These are phyloP conservation scores for Gnaphalium uliginosum DNA, from an alignment of 129 eudicot genomes.

Conservation along the genomic window DNA sequence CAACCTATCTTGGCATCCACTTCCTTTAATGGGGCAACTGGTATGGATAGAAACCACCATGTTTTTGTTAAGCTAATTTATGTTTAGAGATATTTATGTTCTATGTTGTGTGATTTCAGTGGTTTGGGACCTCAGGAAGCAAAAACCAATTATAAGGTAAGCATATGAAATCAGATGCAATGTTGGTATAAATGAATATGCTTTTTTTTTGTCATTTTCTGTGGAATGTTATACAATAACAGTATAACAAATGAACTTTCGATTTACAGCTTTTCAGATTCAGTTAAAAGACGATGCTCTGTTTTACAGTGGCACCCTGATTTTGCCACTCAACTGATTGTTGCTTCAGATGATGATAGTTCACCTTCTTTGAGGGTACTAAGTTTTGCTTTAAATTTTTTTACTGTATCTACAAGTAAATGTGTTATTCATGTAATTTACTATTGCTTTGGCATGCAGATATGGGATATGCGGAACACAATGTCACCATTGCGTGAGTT, in stretches of 20 bases:
- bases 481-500: constrained; percentile 88
- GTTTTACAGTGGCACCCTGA: constrained; percentile 98
- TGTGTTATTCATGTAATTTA: constrained; percentile 11
- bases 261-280: constrained; percentile 70
- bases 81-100: constrained; percentile 8
- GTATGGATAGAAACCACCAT: constrained; percentile 33
- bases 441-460: constrained; percentile 47
- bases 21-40: constrained; percentile 83
- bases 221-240: not conserved
- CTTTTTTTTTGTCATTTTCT: not conserved
- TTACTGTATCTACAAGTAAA: not conserved
- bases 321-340: constrained; percentile 80
- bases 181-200: not conserved
- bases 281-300: constrained; percentile 86
- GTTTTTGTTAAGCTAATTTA: constrained; percentile 10
- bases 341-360: constrained; percentile 92
- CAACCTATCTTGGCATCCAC: constrained; percentile 87
- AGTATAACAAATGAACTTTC: constrained; percentile 17
- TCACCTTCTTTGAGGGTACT: constrained; percentile 84
- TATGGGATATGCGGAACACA: constrained; percentile 93
- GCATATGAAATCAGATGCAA: not conserved
- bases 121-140: constrained; percentile 97
- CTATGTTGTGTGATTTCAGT: constrained; percentile 45
- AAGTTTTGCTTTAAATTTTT: not conserved
- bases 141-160: constrained; percentile 88